Evolutionary conservation across 75 land plant genomes (phyloP).

Genomic region (Sequoia sempervirens): DNA sequence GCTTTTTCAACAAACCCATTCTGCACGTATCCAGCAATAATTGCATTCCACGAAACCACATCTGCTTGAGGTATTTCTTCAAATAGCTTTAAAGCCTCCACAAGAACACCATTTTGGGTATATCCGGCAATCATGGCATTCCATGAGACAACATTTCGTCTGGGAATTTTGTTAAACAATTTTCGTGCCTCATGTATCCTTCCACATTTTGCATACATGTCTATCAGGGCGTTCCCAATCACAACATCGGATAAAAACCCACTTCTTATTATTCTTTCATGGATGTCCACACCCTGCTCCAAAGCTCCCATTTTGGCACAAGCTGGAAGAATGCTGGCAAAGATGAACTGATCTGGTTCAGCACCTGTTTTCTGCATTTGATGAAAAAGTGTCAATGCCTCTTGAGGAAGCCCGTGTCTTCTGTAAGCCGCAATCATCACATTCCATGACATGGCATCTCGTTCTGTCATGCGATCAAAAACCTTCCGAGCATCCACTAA

Average conservation of each 20-base stretch:
- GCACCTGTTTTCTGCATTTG: slow-evolving; percentile 14
- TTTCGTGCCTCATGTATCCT: slow-evolving; percentile 16
- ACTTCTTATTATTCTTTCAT: neutral
- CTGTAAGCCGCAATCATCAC: slow-evolving; percentile 19
- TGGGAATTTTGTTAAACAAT: slow-evolving; percentile 12
- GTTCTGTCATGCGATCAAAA: slow-evolving; percentile 7
- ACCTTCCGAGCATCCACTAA: slow-evolving; percentile 5
- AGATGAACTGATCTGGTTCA: slow-evolving; percentile 13
- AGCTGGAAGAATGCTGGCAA: slow-evolving; percentile 8
- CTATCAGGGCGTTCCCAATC: slow-evolving; percentile 15
- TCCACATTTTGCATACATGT: slow-evolving; percentile 68
- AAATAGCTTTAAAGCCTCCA: slow-evolving; percentile 10
- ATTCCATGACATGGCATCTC: slow-evolving; percentile 17
- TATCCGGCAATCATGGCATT: slow-evolving; percentile 13
- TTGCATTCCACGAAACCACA: neutral
- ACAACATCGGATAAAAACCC: neutral
- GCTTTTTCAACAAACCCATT: neutral
- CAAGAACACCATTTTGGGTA: slow-evolving; percentile 6
- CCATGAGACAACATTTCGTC: slow-evolving; percentile 12
- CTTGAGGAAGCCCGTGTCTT: neutral
- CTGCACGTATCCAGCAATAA: neutral
- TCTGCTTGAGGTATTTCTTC: slow-evolving; percentile 10
- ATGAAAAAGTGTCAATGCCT: slow-evolving; percentile 15
- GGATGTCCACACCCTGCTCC: slow-evolving; percentile 11
- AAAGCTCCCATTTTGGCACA: slow-evolving; percentile 10